These are phyloP conservation scores for Daedaleopsis nitida DNA, from an alignment of 768 basidiomycete genomes.

Conservation along the genomic window DNA sequence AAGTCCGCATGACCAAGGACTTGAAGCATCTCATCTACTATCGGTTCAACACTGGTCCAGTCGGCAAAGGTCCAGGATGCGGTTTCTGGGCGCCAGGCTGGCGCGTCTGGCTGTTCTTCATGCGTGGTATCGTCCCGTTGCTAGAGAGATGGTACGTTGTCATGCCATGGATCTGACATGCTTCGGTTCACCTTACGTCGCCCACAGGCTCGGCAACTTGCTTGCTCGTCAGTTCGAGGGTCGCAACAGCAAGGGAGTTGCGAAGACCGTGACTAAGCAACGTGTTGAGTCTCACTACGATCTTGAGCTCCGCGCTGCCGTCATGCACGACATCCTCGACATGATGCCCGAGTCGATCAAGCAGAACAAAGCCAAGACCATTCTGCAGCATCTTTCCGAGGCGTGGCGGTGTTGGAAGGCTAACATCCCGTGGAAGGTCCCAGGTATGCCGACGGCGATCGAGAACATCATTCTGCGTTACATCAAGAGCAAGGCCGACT, in stretches of 20 bases:
- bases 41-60: slow-evolving; percentile 99
- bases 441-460: slow-evolving; percentile 98
- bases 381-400: slow-evolving; percentile 95
- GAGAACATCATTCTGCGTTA: slow-evolving; percentile 99
- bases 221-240: slow-evolving; percentile 99
- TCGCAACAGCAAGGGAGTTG: slow-evolving; percentile 92
- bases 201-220: slow-evolving; percentile 80
- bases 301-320: slow-evolving; percentile 93
- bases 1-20: slow-evolving; percentile 99
- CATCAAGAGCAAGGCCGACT: slow-evolving; percentile 99
- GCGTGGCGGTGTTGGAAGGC: slow-evolving; percentile 99
- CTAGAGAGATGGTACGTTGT: slow-evolving; percentile 83
- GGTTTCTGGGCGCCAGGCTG: slow-evolving; percentile 99
- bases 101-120: slow-evolving; percentile 99
- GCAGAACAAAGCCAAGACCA: slow-evolving; percentile 99
- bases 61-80: slow-evolving; percentile 97
- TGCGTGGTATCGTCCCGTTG: slow-evolving; percentile 97
- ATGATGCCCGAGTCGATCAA: slow-evolving; percentile 99
- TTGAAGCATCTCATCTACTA: slow-evolving; percentile 98
- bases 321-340: slow-evolving; percentile 99
- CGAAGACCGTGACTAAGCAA: slow-evolving; percentile 99
- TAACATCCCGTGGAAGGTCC: slow-evolving; percentile 99
- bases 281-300: slow-evolving; percentile 99
- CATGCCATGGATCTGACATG: neutral
- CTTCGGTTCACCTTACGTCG: slow-evolving; percentile 2